Evolutionary conservation across 768 basidiomycete species (phyloP), one percentile per base, ranked within the genome.

Genomic region (Cyclocybe aegerita): DNA sequence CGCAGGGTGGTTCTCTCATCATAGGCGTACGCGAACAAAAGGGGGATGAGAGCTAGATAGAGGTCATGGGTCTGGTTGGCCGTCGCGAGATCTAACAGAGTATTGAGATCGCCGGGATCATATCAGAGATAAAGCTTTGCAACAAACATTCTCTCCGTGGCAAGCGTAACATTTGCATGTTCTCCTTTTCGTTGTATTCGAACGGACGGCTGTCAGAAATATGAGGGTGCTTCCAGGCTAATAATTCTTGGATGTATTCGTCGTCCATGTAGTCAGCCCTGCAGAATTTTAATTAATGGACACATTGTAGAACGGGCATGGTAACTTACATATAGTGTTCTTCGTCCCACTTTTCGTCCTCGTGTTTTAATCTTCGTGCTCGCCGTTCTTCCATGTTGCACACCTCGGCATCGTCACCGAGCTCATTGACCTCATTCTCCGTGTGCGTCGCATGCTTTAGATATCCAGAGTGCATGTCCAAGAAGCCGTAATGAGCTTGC

Each of bases 241-340:
- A 62, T 16, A 92, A 71, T 42, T 87, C 87, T 60, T 78, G 77
- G 46, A 94, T 89, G 63, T 84, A 80, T 49, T 83, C 85, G 56
- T 87, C 83, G 46, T 93, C 88, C 43, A 78, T 82, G 57, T 77
- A 92, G 65, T 94, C 91, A 2, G 90, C 90, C 77, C 91, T 93
- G 53, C 39, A 35, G 44, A 38, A 41, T 52, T 40, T n/a, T 43
- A 32, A 50, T 23, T 45, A 39, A 43, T 36, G 3, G 38, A 10
- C 15, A 6, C 23, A 35, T 44, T 16, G 14, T 38, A 29, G 15
- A 37, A 42, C 39, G 35, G 16, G 32, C 11, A 30, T 14, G 37
- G 16, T 36, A 10, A 48, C 81, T 46, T 66, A 91, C 91, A 91
- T 85, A 63, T 93, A 93, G 68, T 93, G 75, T 59, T 92, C 90